Evolutionary conservation across 441 rosid species (phyloP).

Genomic region (Arabidopsis lyrata): DNA sequence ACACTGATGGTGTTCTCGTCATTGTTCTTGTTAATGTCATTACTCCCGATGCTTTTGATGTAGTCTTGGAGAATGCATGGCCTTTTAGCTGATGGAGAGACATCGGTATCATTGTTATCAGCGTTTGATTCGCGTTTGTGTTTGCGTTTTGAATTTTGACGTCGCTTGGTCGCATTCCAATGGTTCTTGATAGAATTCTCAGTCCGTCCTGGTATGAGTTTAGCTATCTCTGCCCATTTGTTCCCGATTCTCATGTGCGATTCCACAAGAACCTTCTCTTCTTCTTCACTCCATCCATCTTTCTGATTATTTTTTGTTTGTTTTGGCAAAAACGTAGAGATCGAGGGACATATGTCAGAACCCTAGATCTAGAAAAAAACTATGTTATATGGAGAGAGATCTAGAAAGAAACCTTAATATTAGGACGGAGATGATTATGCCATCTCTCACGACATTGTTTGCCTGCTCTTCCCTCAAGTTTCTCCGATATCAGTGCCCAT

Average conservation of each 20-base stretch:
- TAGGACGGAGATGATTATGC: conserved; percentile 96
- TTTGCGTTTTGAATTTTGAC: conserved; percentile 75
- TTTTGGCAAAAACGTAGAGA: background rate
- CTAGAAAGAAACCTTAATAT: conserved; percentile 69
- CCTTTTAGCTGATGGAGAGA: conserved; percentile 46
- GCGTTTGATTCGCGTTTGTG: conserved; percentile 47
- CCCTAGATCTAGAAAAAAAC: conserved; percentile 2
- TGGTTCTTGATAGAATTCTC: conserved; percentile 92
- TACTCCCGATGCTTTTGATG: conserved; percentile 59
- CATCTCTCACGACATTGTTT: conserved; percentile 98
- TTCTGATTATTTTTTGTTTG: conserved; percentile 51
- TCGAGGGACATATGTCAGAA: conserved; percentile 17
- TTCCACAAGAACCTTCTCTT: conserved; percentile 70
- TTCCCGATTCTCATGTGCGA: conserved; percentile 78
- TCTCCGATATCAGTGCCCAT: conserved; percentile 91
- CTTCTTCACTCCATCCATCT: conserved; percentile 91
- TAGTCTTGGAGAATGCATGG: conserved; percentile 85
- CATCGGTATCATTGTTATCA: conserved; percentile 38
- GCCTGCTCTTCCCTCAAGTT: conserved; percentile 85
- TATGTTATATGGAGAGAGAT: background rate
- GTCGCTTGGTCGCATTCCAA: conserved; percentile 91
- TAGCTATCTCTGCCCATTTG: conserved; percentile 93
- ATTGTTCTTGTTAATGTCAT: conserved; percentile 26
- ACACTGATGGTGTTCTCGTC: conserved; percentile 29
- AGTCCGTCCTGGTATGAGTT: conserved; percentile 77